These are phyloP conservation scores for Globisporangium parvum DNA, from an alignment of 352 stramenopile genomes.

Conservation along the genomic window DNA sequence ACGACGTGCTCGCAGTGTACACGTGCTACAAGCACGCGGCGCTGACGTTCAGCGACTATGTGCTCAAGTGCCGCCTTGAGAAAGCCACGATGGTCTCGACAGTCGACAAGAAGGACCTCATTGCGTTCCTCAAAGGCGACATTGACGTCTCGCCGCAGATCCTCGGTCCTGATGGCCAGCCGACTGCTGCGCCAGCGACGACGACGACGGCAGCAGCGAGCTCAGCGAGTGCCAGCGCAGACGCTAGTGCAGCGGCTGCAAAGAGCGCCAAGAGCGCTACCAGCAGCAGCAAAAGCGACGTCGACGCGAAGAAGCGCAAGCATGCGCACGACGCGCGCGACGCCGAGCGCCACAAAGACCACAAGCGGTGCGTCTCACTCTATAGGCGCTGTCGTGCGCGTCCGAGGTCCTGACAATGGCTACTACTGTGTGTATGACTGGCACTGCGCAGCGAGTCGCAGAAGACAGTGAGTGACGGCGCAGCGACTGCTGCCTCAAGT, in stretches of 20 bases:
- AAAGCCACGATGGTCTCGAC: slow-evolving; percentile 80
- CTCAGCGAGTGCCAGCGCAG: neutral
- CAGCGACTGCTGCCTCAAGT: neutral
- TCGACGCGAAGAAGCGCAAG: slow-evolving; percentile 39
- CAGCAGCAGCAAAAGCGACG: slow-evolving; percentile 11
- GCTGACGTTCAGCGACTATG: slow-evolving; percentile 79
- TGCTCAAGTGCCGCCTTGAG: slow-evolving; percentile 73
- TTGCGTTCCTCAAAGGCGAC: slow-evolving; percentile 80
- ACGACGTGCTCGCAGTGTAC: slow-evolving; percentile 75
- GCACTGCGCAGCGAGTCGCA: slow-evolving; percentile 18
- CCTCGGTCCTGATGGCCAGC: slow-evolving; percentile 18
- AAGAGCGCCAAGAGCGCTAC: slow-evolving; percentile 8
- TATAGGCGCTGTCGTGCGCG: no score
- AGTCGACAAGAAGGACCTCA: slow-evolving; percentile 85
- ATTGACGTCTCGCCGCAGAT: slow-evolving; percentile 78
- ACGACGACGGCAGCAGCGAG: slow-evolving; percentile 1
- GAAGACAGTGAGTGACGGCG: slow-evolving; percentile 18
- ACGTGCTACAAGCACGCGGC: slow-evolving; percentile 74
- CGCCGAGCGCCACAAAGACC: slow-evolving; percentile 32
- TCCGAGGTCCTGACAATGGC: no score
- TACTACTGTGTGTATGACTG: neutral
- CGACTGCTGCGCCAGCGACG: neutral
- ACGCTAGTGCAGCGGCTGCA: neutral
- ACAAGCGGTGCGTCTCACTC: slow-evolving; percentile 20
- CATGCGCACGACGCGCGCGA: slow-evolving; percentile 21